Base-by-base conservation (phyloP, 1,139 yeast genomes). In the Sugiyamaella xylanicola region DNA sequence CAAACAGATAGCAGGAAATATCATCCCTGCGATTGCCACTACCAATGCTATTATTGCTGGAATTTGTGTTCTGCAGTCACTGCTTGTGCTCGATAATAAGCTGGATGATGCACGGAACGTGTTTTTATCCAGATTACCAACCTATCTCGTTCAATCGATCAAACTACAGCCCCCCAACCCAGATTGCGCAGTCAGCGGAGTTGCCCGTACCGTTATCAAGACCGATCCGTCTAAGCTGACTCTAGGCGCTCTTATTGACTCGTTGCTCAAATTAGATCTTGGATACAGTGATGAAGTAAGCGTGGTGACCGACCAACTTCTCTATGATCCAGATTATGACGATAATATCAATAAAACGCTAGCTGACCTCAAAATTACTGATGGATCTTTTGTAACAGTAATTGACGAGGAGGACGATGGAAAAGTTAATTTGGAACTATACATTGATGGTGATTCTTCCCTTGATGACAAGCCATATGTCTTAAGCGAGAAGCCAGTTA, bases 21-120 rank as follows among this genome's bases (percentile, higher is more conserved):
- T 95, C 65, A 93, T 95, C 51, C 99, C 99, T 0, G 99, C 99
- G 0, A 92, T 95, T 64, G 99, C 99, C 11, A 93, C 99, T 1
- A 93, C 98, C 9, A 95, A 95, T 70, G 98, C 99, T 1, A 86
- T 93, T 19, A 85, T 93, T 60, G 92, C 97, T 0, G 99, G 99
- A 0, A 80, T 91, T 59, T 86, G 95, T 22, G 85, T 91, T 13
- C 69, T 92, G 55, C 85, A 84, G 54, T 86, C 92, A 0, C 72
- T 89, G 53, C 81, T 83, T 54, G 79, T 80, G 48, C 79, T 84
- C 17, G 63, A 65, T 15, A 63, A 62, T 22, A 55, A 60, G 27
- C 53, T 64, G 9, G 63, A 65, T 63, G 54, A 70, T 69, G 58
- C 74, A 68, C 51, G 43, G 75, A 83, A 59, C 77, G 89, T 39